These are phyloP conservation scores for Pisolithus orientalis DNA, from an alignment of 768 basidiomycete genomes.

Conservation along the genomic window DNA sequence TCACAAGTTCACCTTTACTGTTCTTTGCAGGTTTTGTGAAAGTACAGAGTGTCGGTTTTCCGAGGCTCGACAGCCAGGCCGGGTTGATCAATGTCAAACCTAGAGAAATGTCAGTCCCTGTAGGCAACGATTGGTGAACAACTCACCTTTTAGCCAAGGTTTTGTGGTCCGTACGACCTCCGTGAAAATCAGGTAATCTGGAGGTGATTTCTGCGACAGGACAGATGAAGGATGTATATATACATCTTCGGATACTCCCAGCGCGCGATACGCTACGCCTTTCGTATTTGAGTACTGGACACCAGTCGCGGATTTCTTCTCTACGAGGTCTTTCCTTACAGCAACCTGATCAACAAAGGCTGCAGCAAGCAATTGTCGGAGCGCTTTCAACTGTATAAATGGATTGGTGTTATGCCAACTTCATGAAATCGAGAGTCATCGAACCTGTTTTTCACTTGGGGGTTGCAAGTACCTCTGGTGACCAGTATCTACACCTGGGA, in stretches of 20 bases:
- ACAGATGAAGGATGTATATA: constrained; percentile 91
- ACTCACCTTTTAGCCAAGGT: constrained; percentile 75
- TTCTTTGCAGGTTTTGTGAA: constrained; percentile 84
- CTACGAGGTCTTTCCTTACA: constrained; percentile 76
- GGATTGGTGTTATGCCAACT: constrained; percentile 1
- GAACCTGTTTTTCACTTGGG: constrained; percentile 73
- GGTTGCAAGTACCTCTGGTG: constrained; percentile 65
- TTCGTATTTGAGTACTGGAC: constrained; percentile 68
- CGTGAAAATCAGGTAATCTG: constrained; percentile 80
- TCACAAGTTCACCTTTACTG: constrained; percentile 58
- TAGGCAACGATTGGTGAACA: neutral
- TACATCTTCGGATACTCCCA: constrained; percentile 80
- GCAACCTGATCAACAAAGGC: constrained; percentile 96
- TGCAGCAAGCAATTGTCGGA: constrained; percentile 82
- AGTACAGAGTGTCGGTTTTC: constrained; percentile 73
- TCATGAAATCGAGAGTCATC: constrained; percentile 3
- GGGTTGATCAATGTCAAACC: constrained; percentile 83
- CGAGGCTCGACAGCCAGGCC: constrained; percentile 79
- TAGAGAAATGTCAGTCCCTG: constrained; percentile 22
- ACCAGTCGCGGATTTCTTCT: constrained; percentile 51
- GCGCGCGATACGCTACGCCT: constrained; percentile 76
- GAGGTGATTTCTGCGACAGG: constrained; percentile 59
- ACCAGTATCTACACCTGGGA: constrained; percentile 54
- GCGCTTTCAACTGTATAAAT: constrained; percentile 76
- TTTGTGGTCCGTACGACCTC: constrained; percentile 74